These are phyloP conservation scores for Aspergillus sparsus DNA, from an alignment of 495 filamentous ascomycete species.

Conservation along the genomic window DNA sequence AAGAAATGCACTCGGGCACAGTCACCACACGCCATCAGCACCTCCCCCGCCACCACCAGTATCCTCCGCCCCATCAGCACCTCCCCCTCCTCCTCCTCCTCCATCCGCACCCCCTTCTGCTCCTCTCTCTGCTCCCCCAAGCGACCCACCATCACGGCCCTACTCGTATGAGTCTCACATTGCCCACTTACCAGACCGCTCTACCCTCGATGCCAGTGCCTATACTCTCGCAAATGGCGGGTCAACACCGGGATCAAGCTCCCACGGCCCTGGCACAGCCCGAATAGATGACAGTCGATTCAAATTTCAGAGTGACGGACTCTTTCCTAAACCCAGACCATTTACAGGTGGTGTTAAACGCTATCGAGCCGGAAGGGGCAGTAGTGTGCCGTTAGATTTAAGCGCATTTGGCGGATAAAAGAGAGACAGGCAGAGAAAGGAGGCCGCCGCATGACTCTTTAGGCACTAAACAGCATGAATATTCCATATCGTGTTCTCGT, in stretches of 20 bases:
- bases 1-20: slow-evolving; percentile 45
- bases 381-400: slow-evolving; percentile 90
- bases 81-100: slow-evolving; percentile 35
- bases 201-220: slow-evolving; percentile 70
- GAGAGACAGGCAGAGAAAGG: not conserved
- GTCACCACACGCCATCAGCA: slow-evolving; percentile 53
- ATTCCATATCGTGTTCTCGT: not conserved
- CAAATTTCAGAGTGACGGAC: slow-evolving; percentile 80
- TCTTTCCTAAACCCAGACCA: slow-evolving; percentile 80
- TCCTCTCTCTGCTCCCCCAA: slow-evolving; percentile 50
- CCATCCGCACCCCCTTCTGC: slow-evolving; percentile 45
- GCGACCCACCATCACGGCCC: slow-evolving; percentile 49
- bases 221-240: slow-evolving; percentile 71
- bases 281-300: slow-evolving; percentile 79
- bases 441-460: slow-evolving; percentile 11
- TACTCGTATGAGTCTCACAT: slow-evolving; percentile 49
- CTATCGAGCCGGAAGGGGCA: slow-evolving; percentile 89
- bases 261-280: slow-evolving; percentile 37
- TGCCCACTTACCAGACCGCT: slow-evolving; percentile 48
- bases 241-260: slow-evolving; percentile 34
- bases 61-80: slow-evolving; percentile 50
- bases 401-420: slow-evolving; percentile 42
- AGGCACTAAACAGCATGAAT: slow-evolving; percentile 1
- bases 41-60: slow-evolving; percentile 57
- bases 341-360: slow-evolving; percentile 70